A percentile compares a stretch with the other conserved stretches of the same genome.
phyloP scores from a whole-genome alignment of 2,329 filamentous ascomycete species.

The Colletotrichum paranaense region DNA sequence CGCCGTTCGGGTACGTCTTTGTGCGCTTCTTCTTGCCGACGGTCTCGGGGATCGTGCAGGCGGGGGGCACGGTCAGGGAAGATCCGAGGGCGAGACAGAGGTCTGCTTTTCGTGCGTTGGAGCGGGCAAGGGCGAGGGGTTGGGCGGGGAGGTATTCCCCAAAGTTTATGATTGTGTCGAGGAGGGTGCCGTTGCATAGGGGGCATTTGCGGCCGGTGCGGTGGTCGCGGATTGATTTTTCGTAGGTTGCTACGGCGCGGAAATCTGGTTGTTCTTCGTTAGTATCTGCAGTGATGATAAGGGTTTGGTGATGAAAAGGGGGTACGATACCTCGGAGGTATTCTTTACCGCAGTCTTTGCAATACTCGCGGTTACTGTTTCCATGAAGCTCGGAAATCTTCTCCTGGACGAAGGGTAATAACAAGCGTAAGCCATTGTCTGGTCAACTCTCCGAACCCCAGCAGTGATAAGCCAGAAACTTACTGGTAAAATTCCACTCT shows the following conservation, averaged over 20 bases:
- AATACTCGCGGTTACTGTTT: conserved; percentile 59
- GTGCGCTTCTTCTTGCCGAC: conserved; percentile 42
- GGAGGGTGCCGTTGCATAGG: conserved; percentile 49
- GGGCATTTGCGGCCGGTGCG: conserved; percentile 58
- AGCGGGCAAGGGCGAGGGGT: conserved; percentile 45
- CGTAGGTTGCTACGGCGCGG: conserved; percentile 55
- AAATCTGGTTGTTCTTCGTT: conserved; percentile 47
- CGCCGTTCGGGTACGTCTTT: conserved; percentile 17
- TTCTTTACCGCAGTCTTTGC: conserved; percentile 56
- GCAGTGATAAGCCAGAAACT: background rate
- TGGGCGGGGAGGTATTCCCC: conserved; percentile 49
- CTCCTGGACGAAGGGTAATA: conserved; percentile 37
- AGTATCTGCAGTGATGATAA: background rate
- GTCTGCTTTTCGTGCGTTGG: conserved; percentile 54
- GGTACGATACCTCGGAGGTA: conserved; percentile 53
- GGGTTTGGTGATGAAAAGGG: background rate
- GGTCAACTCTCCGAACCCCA: too few relatives aligned
- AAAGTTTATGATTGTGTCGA: conserved; percentile 60
- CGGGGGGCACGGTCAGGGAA: conserved; percentile 55
- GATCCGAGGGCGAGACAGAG: conserved; percentile 59
- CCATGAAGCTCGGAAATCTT: conserved; percentile 59
- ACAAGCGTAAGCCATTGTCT: background rate
- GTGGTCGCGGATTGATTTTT: conserved; percentile 55
- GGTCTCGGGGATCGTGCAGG: conserved; percentile 52
- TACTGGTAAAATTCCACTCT: conserved; percentile 58